phyloP scores from a whole-genome alignment of 371 early-diverging fungal species.

The Mucor velutinosus region DNA sequence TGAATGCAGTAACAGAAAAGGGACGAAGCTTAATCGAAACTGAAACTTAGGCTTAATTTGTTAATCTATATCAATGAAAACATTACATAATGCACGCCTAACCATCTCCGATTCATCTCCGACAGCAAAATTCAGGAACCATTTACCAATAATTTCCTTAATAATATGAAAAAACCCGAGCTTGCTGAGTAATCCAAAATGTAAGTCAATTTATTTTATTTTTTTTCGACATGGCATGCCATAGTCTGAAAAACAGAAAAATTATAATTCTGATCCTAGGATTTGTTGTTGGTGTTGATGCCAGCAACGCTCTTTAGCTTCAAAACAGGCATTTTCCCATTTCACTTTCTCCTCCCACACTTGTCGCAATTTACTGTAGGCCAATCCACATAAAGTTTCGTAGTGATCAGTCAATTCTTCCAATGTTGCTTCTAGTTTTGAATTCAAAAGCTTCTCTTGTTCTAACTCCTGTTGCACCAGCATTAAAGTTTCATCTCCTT shows the following conservation, averaged over 20 bases:
- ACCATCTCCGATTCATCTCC: not conserved
- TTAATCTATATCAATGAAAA: not conserved
- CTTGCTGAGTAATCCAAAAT: conserved; percentile 2
- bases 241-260: not conserved
- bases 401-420: conserved; percentile 53
- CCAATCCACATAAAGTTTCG: conserved; percentile 54
- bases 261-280: not conserved
- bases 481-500: not conserved
- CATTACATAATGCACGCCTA: not conserved
- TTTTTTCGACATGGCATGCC: conserved; percentile 4
- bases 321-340: conserved; percentile 42
- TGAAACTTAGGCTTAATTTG: not conserved
- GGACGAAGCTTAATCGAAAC: not conserved
- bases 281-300: conserved; percentile 25
- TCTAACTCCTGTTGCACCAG: conserved; percentile 43
- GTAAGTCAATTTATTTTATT: not conserved
- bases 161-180: not conserved
- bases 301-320: conserved; percentile 28
- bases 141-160: not conserved
- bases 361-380: conserved; percentile 56
- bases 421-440: conserved; percentile 48
- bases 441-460: conserved; percentile 42
- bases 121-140: not conserved
- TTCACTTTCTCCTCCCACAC: conserved; percentile 49
- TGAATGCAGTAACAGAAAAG: not conserved